A percentile compares a stretch with the other conserved stretches of the same genome.
These are phyloP conservation scores for Rhytidiadelphus loreus DNA, from an alignment of 225 moss, liverwort and hornwort genomes.

Conservation along the genomic window DNA sequence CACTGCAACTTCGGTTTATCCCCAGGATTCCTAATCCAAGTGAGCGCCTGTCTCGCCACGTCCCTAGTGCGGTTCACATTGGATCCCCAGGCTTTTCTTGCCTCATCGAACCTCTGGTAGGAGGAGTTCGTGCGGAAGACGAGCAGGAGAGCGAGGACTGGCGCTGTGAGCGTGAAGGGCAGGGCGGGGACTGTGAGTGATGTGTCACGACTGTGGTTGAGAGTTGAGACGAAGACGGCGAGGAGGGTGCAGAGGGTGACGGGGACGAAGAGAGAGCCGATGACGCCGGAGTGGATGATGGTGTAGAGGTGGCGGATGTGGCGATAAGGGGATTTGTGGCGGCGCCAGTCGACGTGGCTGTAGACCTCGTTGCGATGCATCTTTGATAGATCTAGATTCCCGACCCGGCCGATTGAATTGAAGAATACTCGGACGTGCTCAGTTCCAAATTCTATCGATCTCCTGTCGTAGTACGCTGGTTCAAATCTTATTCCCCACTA, in stretches of 20 bases:
- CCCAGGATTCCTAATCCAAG: conserved; percentile 40
- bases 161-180: conserved; percentile 52
- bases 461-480: neutral
- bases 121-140: conserved; percentile 89
- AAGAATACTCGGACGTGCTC: neutral
- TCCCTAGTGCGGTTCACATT: conserved; percentile 51
- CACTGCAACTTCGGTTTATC: conserved; percentile 22
- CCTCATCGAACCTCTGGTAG: conserved; percentile 74
- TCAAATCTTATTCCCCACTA: neutral
- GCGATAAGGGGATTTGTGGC: conserved; percentile 49
- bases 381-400: no score
- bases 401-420: neutral
- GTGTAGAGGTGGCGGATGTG: conserved; percentile 46
- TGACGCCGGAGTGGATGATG: conserved; percentile 45
- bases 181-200: conserved; percentile 20
- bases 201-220: conserved; percentile 9
- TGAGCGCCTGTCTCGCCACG: conserved; percentile 44
- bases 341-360: conserved; percentile 43
- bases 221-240: conserved; percentile 30
- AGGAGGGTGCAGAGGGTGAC: conserved; percentile 42
- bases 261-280: conserved; percentile 46
- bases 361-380: conserved; percentile 40
- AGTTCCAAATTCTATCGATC: neutral
- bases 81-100: conserved; percentile 61
- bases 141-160: conserved; percentile 47